These are phyloP conservation scores for Eremochloa ophiuroides DNA, from an alignment of 176 grass and related monocot genomes.

Conservation along the genomic window DNA sequence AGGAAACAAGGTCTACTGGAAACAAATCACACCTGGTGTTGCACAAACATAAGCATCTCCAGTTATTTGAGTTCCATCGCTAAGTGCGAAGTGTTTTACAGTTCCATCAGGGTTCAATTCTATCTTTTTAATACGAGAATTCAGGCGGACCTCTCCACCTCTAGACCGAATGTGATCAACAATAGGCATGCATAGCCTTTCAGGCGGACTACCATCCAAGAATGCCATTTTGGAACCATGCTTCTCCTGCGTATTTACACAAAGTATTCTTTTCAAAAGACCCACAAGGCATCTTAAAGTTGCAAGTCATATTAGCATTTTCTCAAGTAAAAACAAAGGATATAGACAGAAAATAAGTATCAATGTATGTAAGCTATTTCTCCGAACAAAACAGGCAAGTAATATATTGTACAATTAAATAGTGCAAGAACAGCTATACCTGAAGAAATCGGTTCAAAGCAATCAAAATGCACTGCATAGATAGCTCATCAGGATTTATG, in stretches of 20 bases:
- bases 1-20: constrained; percentile 19
- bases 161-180: constrained; percentile 78
- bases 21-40: constrained; percentile 58
- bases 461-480: constrained; percentile 99
- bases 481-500: constrained; percentile 98
- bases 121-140: constrained; percentile 86
- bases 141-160: constrained; percentile 86
- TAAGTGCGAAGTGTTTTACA: constrained; percentile 80
- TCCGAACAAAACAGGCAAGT: constrained; percentile 14
- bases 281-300: not conserved
- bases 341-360: constrained; percentile 6
- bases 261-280: constrained; percentile 4
- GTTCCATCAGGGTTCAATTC: constrained; percentile 88
- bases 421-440: constrained; percentile 36
- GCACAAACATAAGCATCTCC: constrained; percentile 96
- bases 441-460: constrained; percentile 96
- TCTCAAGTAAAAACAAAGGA: constrained; percentile 11
- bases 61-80: constrained; percentile 64
- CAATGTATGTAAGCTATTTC: not conserved
- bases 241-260: constrained; percentile 66
- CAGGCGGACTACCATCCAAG: constrained; percentile 95
- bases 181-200: constrained; percentile 94
- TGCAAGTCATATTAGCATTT: not conserved
- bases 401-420: not conserved
- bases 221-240: constrained; percentile 99